Evolutionary conservation across 345 rosid species (phyloP), one percentile per base, ranked within the genome.

Genomic region (Brassica carinata): DNA sequence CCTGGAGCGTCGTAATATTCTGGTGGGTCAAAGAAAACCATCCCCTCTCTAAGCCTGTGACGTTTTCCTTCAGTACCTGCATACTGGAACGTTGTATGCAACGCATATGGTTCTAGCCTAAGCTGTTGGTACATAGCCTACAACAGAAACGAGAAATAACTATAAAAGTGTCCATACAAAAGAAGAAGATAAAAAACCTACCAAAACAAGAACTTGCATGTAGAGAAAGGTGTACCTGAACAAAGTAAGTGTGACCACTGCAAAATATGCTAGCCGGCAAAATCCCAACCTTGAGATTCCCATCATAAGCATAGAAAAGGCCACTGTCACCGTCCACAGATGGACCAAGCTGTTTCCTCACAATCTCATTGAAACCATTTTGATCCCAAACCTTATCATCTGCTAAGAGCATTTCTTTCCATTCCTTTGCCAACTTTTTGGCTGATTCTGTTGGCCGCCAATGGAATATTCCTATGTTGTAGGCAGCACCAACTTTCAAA

Each of bases 301-400:
- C 96, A 89, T 96, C 96, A 83, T 81, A 96, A 80, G 99, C 94
- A 78, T 93, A 93, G 38, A 83, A 88, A 80, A 96, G 93, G 75
- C 92, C 96, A 81, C 86, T 87, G 14, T 88, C 91, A 40, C 86
- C 92, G 73, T 86, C 90, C 74, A 92, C 90, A 61, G 99, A 86
- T 36, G 99, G 99, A 57, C 99, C 99, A 77, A 91, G 69, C 89
- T 93, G 94, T 82, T 75, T 90, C 68, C 87, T 88, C 62, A 96
- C 88, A 59, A 93, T 83, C 19, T 92, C 90, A 74, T 96, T 96
- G 84, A 96, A 96, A 15, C 99, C 99, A 84, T 92, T 90, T 78
- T 96, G 99, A 90, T 96, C 99, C 99, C 99, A 96, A 74, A 93
- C 91, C 84, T 86, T 88, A 73, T 93, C 99, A 55, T 96, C 95